These are phyloP conservation scores for Colletotrichum tropicale DNA, from an alignment of 2,329 filamentous ascomycete genomes.

Conservation along the genomic window DNA sequence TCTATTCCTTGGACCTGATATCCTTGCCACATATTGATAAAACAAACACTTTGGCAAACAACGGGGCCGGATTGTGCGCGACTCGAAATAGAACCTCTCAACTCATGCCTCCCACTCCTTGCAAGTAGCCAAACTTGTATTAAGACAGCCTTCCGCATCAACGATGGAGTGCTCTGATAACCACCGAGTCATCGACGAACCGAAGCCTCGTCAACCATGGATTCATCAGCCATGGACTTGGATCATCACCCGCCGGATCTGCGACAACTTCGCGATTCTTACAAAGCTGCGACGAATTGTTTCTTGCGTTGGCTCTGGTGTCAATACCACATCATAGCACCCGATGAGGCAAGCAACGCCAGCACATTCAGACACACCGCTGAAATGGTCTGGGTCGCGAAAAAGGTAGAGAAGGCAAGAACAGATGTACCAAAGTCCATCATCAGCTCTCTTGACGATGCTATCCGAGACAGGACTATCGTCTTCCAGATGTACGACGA, in stretches of 20 bases:
- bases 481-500: too few relatives aligned
- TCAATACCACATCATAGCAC: not conserved
- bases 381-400: too few relatives aligned
- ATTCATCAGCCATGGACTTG: not conserved
- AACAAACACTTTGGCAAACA: not conserved
- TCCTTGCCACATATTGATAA: too few relatives aligned
- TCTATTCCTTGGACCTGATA: rapidly evolving
- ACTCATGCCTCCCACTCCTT: not conserved
- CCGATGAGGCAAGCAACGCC: too few relatives aligned
- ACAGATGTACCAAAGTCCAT: too few relatives aligned
- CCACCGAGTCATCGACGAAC: not conserved
- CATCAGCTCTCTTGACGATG: too few relatives aligned
- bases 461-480: too few relatives aligned
- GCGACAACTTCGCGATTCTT: not conserved
- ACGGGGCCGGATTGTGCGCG: not conserved
- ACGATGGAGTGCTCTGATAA: not conserved
- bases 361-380: too few relatives aligned
- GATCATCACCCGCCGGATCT: not conserved
- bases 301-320: not conserved
- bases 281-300: not conserved
- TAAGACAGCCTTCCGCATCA: not conserved
- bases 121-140: not conserved
- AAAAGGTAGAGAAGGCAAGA: too few relatives aligned
- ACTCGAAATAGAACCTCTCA: not conserved
- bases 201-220: not conserved